Base-by-base conservation (phyloP, 2,329 filamentous ascomycete species). In the Fusarium vanettenii region DNA sequence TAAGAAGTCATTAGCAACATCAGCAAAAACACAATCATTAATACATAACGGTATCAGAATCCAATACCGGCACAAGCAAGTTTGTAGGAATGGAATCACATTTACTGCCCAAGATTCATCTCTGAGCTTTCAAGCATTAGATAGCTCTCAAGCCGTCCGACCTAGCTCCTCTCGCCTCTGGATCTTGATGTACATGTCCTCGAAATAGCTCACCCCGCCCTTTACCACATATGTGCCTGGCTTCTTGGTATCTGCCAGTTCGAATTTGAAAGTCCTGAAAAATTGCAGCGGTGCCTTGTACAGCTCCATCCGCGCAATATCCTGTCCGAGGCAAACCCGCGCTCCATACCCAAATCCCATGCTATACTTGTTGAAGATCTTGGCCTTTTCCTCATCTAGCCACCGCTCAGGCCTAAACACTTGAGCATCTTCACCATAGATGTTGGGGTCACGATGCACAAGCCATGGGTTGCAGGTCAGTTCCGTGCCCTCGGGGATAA, bases 261-360 rank as follows among this genome's bases (percentile, higher is more conserved):
- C 66, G 10, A 76, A 37, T 25, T 76, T 64, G 22, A 77, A 77
- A 0, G 55, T 68, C 2, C 70, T 74, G 43, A 77, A 62, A 9
- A 77, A 74, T 29, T 60, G 60, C 0, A 76, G 5, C 1, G 73
- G 75, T 0, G 70, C 75, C 52, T 77, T 77, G 35, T 74, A 77
- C 2, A 87, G 83, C 73, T 87, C 86, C 61, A 87, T 71, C 14
- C 84, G 76, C 2, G 84, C 83, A 27, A 87, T 82, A 63, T 87
- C 83, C 56, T 83, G 82, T 0, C 86, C 86, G 6, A 87, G 72
- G 65, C 86, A 87, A 0, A 82, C 85, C 14, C 86, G 76, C 1
- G 83, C 81, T 2, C 85, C 85, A 43, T 83, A 75, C 0, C 85
- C 85, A 69, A 86, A 86, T 0, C 80, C 76, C 67, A 82, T 78